Evolutionary conservation across 2,329 filamentous ascomycete genomes (phyloP), one percentile per base, ranked within the genome.

Genomic region (Cucurbitaria berberidis): DNA sequence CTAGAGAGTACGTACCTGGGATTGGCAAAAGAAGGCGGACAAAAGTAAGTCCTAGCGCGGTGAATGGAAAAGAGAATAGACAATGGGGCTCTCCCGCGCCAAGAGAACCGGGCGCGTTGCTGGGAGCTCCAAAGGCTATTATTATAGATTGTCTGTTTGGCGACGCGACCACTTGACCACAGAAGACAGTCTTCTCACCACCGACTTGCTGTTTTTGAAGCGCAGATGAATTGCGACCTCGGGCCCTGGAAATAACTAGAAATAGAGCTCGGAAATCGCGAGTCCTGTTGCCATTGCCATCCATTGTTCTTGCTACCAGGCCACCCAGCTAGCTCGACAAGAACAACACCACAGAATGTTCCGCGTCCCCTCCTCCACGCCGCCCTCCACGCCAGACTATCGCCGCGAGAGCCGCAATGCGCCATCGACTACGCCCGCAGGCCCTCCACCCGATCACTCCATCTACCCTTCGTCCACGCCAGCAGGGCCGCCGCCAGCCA

Each of bases 381-480:
- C 74, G 29, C 74, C 74, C 39, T 74, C 74, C 7, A 76, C 73
- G 7, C 74, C 73, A 32, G 66, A 67, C 44, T 59, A 61, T 43
- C 63, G 59, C 51, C 64, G 63, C 56, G 58, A 64, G n/a, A 62
- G 60, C 46, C 62, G 61, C 46, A 54, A 66, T 56, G 71, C 74
- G 35, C 76, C 81, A 39, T 85, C 84, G 5, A 85, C 82, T 18
- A 86, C 84, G 15, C 84, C 84, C 46, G 82, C 81, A 41, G 84
- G 82, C 35, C 79, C 77, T 52, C 83, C 84, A 1, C 83, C 82
- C 22, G 82, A 81, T 39, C 44, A 55, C 10, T 62, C 61, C 19
- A 57, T 78, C 76, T 53, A 73, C 72, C 56, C 66, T 39, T 85
- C 83, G n/a, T 84, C 84, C 48, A 85, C 83, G 19, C 84, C 84